Conservation (phyloP, 176 grass and related monocot species). For the Avena eriantha region DNA sequence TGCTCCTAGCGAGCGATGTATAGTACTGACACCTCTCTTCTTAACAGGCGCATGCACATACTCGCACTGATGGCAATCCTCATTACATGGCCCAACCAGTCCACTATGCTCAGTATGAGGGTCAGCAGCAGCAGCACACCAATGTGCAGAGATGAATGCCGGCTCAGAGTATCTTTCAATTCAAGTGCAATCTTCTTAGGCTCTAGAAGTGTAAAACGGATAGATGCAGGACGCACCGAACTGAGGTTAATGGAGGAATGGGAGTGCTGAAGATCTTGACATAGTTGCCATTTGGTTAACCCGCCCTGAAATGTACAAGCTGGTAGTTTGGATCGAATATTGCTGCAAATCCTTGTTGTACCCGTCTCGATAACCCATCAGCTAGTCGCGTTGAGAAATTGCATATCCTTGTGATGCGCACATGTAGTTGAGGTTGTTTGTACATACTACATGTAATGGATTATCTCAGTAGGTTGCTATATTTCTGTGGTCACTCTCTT, state of each 20-base stretch:
- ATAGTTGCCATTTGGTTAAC: background rate
- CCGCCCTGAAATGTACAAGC: background rate
- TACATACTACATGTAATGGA: slow-evolving; percentile 17
- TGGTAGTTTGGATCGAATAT: background rate
- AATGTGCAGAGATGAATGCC: slow-evolving; percentile 65
- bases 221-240: slow-evolving; percentile 18
- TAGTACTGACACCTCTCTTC: slow-evolving; percentile 5
- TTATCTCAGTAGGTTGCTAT: background rate
- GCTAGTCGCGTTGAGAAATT: background rate
- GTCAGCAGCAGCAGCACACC: slow-evolving; percentile 49
- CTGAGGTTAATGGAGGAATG: slow-evolving; percentile 15
- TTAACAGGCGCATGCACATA: slow-evolving; percentile 52
- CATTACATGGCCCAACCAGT: slow-evolving; percentile 51
- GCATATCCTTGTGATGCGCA: slow-evolving; percentile 3
- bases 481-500: slow-evolving; percentile 4
- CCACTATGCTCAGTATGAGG: slow-evolving; percentile 50
- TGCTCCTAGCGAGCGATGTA: background rate
- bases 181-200: slow-evolving; percentile 5
- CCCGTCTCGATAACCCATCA: background rate
- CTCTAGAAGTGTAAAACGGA: slow-evolving; percentile 31
- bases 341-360: slow-evolving; percentile 1
- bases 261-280: slow-evolving; percentile 7
- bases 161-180: slow-evolving; percentile 32
- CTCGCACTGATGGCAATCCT: slow-evolving; percentile 35
- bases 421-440: slow-evolving; percentile 20